Base-by-base conservation (phyloP, 192 early-diverging fungal genomes). In the Bifiguratus adelaidae region DNA sequence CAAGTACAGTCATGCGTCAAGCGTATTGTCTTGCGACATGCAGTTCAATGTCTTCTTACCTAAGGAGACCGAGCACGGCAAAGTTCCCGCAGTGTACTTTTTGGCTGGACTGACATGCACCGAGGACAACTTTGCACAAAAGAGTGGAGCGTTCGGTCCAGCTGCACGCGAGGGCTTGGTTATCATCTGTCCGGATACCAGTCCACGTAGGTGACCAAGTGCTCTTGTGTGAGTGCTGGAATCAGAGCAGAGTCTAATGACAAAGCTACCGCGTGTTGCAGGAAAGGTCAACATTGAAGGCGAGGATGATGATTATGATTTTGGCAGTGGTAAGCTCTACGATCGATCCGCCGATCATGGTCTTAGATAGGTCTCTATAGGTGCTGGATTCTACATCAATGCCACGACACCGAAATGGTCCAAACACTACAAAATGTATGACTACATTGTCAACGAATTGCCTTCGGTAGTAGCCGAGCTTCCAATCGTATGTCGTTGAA, bases 91-190 rank as follows among this genome's bases (percentile, higher is more conserved):
- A 18, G 45, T 93, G 4, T 83, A 82, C 60, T 93, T 74, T 47
- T 67, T 93, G 2, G 78, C 85, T 12, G 91, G 91, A n/a, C 70
- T 93, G 40, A 85, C 85, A 0, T 81, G 83, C 55, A 84, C 67
- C 34, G 81, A 88, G 40, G 92, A 95, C 66, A 95, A 95, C 71
- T 90, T 92, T 70, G 58, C 87, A 42, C 79, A 79, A 53, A 95
- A 95, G 62, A 76, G 77, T 48, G 86, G 88, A 4, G 85, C 86
- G 20, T 49, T 85, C 19, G 49, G 53, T 18, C 53, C 72, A 15
- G 76, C 88, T 27, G 68, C 82, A 4, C 57, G 83, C 40, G 70
- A 77, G 28, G 77, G 76, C n/a, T 44, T 95, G 15, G 82, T 81
- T 6, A 52, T 95, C 3, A 70, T 95, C 27, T 78, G 77, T 27